Conservation (phyloP, 2,329 filamentous ascomycete species). For the Nemania sp. region DNA sequence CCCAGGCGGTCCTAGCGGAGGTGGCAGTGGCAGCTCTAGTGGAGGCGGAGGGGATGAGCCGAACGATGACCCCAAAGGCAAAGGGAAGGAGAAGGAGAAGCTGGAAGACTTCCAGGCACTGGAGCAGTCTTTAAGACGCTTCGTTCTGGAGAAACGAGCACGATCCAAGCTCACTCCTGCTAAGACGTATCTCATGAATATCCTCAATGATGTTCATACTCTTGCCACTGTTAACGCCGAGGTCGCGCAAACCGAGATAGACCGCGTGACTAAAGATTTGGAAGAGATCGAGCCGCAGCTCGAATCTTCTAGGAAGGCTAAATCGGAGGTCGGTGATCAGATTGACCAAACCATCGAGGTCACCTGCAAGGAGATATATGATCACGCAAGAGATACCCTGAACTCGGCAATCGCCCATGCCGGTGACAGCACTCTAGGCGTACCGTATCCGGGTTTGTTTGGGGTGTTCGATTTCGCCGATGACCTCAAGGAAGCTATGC, state of each 20-base stretch:
- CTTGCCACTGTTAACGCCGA: conserved; percentile 89
- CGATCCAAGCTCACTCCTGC: conserved; percentile 95
- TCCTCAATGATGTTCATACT: conserved; percentile 86
- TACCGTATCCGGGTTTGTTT: conserved; percentile 88
- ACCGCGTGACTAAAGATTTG: conserved; percentile 84
- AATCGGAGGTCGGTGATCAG: conserved; percentile 81
- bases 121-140: conserved; percentile 88
- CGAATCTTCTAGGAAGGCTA: conserved; percentile 84
- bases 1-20: conserved; percentile 65
- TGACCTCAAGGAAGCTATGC: conserved; percentile 90
- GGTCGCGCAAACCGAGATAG: conserved; percentile 85
- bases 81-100: conserved; percentile 90
- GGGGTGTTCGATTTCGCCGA: conserved; percentile 92
- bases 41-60: conserved; percentile 68
- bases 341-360: conserved; percentile 86
- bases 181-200: conserved; percentile 93
- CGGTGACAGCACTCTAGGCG: conserved; percentile 81
- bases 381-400: conserved; percentile 81
- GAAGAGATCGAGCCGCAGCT: conserved; percentile 85
- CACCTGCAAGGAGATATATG: conserved; percentile 87
- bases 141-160: conserved; percentile 95
- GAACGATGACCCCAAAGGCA: conserved; percentile 73
- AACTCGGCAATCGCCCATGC: conserved; percentile 80
- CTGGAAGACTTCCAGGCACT: conserved; percentile 89
- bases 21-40: conserved; percentile 64